Conservation (phyloP, 2,329 filamentous ascomycete species). For the Sclerotinia trifoliorum region DNA sequence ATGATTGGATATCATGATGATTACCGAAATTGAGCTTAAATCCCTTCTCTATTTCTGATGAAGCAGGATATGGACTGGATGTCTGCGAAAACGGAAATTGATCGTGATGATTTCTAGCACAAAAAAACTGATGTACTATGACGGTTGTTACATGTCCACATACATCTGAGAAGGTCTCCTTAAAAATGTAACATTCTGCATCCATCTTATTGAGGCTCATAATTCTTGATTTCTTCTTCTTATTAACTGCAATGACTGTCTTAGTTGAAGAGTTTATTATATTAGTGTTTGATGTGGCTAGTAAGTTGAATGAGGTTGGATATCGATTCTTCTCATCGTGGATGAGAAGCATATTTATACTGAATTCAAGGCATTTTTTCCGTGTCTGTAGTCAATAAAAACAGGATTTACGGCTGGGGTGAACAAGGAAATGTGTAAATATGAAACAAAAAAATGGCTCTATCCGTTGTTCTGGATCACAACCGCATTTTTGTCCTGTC, state of each 20-base stretch:
- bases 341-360: background rate
- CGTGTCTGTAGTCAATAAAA: background rate
- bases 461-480: background rate
- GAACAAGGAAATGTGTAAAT: background rate
- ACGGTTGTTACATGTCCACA: background rate
- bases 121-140: background rate
- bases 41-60: too few relatives aligned
- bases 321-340: background rate
- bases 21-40: too few relatives aligned
- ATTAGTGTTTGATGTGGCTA: background rate
- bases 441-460: fast-evolving
- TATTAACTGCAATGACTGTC: too few relatives aligned
- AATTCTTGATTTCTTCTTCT: too few relatives aligned
- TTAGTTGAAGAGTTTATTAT: background rate
- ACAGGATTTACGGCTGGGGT: background rate
- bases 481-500: background rate
- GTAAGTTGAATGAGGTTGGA: background rate
- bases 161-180: background rate
- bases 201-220: too few relatives aligned
- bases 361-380: background rate
- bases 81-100: too few relatives aligned
- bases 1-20: too few relatives aligned
- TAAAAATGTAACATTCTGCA: background rate
- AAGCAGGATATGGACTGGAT: background rate
- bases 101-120: too few relatives aligned